Evolutionary conservation across 805 yeast genomes (phyloP).

Genomic region (Nakazawaea wyomingensis): DNA sequence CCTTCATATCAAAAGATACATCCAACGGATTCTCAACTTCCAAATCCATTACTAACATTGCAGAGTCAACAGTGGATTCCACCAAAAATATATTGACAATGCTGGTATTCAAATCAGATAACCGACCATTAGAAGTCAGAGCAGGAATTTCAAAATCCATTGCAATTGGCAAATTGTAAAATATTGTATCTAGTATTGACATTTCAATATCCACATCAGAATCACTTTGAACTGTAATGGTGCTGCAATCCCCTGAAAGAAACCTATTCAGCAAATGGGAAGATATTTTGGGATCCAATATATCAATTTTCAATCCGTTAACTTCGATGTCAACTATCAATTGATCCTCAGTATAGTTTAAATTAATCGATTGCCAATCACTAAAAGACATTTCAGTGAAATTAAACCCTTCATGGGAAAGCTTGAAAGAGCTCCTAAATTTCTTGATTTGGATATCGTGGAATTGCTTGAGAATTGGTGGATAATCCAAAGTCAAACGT

Average conservation of each 20-base stretch:
- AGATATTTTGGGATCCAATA: slow-evolving; percentile 16
- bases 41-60: slow-evolving; percentile 26
- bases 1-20: slow-evolving; percentile 21
- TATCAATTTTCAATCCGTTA: slow-evolving; percentile 15
- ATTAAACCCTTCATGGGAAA: background rate
- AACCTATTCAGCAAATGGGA: slow-evolving; percentile 11
- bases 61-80: slow-evolving; percentile 21
- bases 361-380: slow-evolving; percentile 20
- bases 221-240: slow-evolving; percentile 4
- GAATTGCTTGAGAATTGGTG: slow-evolving; percentile 1
- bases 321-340: slow-evolving; percentile 10
- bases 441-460: background rate
- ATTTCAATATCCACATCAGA: slow-evolving; percentile 20
- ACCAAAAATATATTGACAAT: slow-evolving; percentile 21
- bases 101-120: slow-evolving; percentile 7
- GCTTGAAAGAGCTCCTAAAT: background rate
- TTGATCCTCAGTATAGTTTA: slow-evolving; percentile 8
- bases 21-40: slow-evolving; percentile 30
- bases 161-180: slow-evolving; percentile 9
- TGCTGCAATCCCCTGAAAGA: slow-evolving; percentile 11
- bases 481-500: background rate
- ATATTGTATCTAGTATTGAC: slow-evolving; percentile 18
- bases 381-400: slow-evolving; percentile 14
- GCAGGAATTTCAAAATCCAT: background rate
- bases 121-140: background rate